phyloP scores from a whole-genome alignment of 495 filamentous ascomycete genomes.

The Penicillium manginii region DNA sequence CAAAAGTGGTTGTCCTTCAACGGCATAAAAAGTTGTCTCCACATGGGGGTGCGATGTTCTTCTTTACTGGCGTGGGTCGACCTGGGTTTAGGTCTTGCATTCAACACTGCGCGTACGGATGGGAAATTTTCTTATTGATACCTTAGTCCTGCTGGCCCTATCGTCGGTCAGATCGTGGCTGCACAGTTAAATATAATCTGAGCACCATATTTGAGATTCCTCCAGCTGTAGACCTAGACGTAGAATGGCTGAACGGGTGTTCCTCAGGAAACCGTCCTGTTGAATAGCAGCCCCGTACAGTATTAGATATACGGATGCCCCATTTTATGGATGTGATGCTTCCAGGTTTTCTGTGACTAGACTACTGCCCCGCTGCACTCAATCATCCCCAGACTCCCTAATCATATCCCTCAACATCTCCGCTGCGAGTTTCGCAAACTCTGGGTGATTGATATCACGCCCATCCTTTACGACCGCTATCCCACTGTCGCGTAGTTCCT shows the following conservation, averaged over 20 bases:
- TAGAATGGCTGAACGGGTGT: too few species aligned
- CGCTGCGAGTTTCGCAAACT: conserved; percentile 37
- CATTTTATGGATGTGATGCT: too few species aligned
- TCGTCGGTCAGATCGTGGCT: conserved; percentile 12
- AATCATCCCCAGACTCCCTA: not conserved
- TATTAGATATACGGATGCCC: too few species aligned
- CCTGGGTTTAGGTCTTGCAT: conserved; percentile 51
- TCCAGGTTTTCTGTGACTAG: too few species aligned
- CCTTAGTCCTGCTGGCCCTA: conserved; percentile 17
- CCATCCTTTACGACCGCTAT: conserved; percentile 40
- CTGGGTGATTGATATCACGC: conserved; percentile 50
- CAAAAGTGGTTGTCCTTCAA: conserved; percentile 68
- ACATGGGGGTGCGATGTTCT: conserved; percentile 38
- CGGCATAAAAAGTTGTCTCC: conserved; percentile 59
- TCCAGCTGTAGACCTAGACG: too few species aligned
- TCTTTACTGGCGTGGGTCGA: conserved; percentile 40
- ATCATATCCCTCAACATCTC: conserved; percentile 20
- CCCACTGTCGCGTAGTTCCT: conserved; percentile 38
- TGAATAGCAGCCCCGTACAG: too few species aligned
- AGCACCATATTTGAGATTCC: conserved; percentile 7
- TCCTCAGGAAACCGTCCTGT: too few species aligned
- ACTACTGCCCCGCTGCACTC: too few species aligned
- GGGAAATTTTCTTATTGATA: conserved; percentile 33
- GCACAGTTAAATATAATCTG: conserved; percentile 20
- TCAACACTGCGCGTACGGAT: conserved; percentile 51